A percentile compares a stretch with the other conserved stretches of the same genome.
Conservation (phyloP, 495 filamentous ascomycete genomes). For the Trichoderma gamsii region DNA sequence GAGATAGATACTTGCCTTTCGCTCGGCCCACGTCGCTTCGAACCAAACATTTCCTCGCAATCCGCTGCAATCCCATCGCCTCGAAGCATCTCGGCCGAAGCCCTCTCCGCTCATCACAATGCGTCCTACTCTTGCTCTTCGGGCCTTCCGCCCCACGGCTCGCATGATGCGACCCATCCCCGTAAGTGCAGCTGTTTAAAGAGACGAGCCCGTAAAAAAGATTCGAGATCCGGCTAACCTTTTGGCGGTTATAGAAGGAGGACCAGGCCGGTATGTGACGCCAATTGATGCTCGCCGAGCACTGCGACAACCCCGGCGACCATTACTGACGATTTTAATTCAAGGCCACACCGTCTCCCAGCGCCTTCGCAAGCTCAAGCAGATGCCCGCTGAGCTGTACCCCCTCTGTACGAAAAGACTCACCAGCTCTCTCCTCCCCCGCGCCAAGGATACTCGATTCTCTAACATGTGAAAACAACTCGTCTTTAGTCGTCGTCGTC, state of each 20-base stretch:
- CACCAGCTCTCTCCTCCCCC: not conserved
- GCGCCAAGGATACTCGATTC: constrained; percentile 14
- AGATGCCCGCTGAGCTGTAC: constrained; percentile 88
- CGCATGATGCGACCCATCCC: constrained; percentile 72
- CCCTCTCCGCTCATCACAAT: constrained; percentile 40
- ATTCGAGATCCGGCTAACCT: constrained; percentile 28
- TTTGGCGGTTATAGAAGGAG: constrained; percentile 60
- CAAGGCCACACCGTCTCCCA: constrained; percentile 96
- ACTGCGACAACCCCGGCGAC: not conserved
- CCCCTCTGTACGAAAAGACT: constrained; percentile 67
- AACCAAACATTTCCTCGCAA: constrained; percentile 17
- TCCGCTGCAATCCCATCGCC: constrained; percentile 15
- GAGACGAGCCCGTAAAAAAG: not conserved
- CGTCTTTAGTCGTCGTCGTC: constrained; percentile 69
- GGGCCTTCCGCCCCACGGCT: constrained; percentile 51
- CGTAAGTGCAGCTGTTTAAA: constrained; percentile 50
- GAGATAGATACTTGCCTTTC: constrained; percentile 2
- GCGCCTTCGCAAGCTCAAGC: constrained; percentile 77
- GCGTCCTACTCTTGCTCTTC: constrained; percentile 57
- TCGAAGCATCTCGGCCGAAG: not conserved
- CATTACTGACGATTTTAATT: not conserved
- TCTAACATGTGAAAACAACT: constrained; percentile 13
- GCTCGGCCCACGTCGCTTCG: not conserved
- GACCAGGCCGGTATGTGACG: constrained; percentile 68
- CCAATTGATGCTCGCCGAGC: constrained; percentile 5